Evolutionary conservation across 495 filamentous ascomycete genomes (phyloP).

Genomic region (Pyronema domesticum): DNA sequence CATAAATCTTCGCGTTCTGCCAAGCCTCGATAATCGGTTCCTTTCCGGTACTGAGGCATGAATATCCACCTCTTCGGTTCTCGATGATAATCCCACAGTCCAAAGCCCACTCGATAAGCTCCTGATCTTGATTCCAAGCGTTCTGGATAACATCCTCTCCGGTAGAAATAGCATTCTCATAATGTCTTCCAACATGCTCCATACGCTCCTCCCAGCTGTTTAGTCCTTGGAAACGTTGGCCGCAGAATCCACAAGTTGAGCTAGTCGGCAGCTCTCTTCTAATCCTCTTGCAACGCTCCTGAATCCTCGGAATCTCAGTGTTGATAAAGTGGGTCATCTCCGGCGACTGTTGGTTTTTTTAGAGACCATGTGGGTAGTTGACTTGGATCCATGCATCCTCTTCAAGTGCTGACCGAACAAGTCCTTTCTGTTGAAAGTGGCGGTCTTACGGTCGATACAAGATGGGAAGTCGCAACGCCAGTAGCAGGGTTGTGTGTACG

Average conservation of each 20-base stretch:
- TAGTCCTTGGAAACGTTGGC: slow-evolving; percentile 37
- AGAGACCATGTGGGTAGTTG: neutral
- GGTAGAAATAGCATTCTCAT: slow-evolving; percentile 34
- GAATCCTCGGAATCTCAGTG: slow-evolving; percentile 25
- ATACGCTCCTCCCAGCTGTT: slow-evolving; percentile 66
- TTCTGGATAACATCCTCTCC: neutral
- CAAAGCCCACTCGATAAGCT: neutral
- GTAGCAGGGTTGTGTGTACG: slow-evolving; percentile 50
- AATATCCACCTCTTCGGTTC: neutral
- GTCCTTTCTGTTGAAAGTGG: neutral
- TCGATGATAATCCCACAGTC: neutral
- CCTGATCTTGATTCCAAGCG: neutral
- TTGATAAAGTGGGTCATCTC: neutral
- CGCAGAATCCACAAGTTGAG: slow-evolving; percentile 54
- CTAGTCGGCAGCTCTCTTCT: slow-evolving; percentile 42
- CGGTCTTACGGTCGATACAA: neutral
- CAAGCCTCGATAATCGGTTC: neutral
- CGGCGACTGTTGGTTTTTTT: neutral
- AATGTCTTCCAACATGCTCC: slow-evolving; percentile 78
- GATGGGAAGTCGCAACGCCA: neutral
- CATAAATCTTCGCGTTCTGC: neutral
- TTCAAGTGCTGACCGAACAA: neutral
- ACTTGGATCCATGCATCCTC: neutral
- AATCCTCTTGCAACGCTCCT: slow-evolving; percentile 37
- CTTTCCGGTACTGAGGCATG: neutral